Base-by-base conservation (phyloP, 1,139 yeast species). In the Groenewaldozyma auringiensis region DNA sequence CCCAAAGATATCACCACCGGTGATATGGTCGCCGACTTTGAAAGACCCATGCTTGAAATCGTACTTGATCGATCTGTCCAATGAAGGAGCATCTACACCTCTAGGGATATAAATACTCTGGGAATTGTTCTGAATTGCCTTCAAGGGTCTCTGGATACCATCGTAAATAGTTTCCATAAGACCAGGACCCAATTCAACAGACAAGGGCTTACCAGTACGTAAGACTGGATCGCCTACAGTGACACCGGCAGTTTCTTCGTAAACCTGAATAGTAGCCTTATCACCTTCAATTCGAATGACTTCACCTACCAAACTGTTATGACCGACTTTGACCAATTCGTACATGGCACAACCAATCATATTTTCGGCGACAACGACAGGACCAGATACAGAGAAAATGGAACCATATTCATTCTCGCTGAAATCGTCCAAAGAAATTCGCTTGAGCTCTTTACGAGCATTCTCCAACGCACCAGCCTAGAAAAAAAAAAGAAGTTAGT, bases 311-410 rank as follows among this genome's bases (percentile, higher is more conserved):
- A 92, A 77, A 67, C 78, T 87, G 60, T 87, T 95, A 67, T 92
- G 97, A 57, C 99, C 98, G 53, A 92, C 98, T 68, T 83, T 88
- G 61, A 92, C 74, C 69, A 92, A 77, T 68, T 92, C 99, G 76
- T 92, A 88, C 99, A 92, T 92, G 60, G 97, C 96, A 78, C 96
- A 86, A 54, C 98, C 98, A 70, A 87, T 83, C 96, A 92, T 87
- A 71, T 92, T 84, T 70, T 92, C 98, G 42, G 98, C 98, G 45
- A 94, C 82, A 45, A 92, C 84, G 61, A 92, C 98, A 16, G 98
- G 97, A 60, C 97, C 97, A 20, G 97, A 88, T 46, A 92, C 96
- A 20, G 96, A 86, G 71, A 80, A 88, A 60, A 92, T 84, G 58
- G 65, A 58, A 52, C 96, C 96, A 67, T 85, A 86, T 56, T 83